Evolutionary conservation across 345 rosid species (phyloP).

Genomic region (Dovyalis caffra): DNA sequence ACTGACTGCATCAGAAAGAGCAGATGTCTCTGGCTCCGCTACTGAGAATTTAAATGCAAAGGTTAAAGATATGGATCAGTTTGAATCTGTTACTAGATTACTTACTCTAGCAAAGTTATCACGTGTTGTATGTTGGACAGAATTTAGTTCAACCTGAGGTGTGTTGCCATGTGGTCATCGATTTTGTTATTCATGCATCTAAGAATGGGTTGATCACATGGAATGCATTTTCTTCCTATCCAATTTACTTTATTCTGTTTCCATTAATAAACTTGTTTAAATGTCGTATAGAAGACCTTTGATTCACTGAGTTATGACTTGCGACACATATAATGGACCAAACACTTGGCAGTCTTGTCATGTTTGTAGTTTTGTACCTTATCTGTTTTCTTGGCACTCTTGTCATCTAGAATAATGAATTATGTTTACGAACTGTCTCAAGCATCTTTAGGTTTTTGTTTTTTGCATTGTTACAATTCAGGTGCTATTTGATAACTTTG

Average conservation of each 20-base stretch:
- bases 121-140: conserved; percentile 91
- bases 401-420: neutral
- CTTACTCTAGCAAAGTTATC: conserved; percentile 54
- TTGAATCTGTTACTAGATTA: conserved; percentile 19
- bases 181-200: conserved; percentile 90
- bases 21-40: conserved; percentile 24
- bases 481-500: too few species aligned
- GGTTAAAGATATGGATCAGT: conserved; percentile 22
- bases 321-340: too few species aligned
- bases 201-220: conserved; percentile 74
- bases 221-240: conserved; percentile 38
- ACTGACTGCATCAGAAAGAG: too few species aligned
- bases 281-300: neutral
- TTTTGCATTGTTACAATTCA: neutral
- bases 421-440: neutral
- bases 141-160: conserved; percentile 83
- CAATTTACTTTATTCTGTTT: too few species aligned
- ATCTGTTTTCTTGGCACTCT: too few species aligned
- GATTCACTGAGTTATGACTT: too few species aligned
- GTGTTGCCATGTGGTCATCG: too few species aligned
- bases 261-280: neutral
- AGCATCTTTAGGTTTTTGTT: neutral
- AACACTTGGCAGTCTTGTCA: too few species aligned
- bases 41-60: conserved; percentile 21
- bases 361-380: too few species aligned